A percentile compares a stretch with the other conserved stretches of the same genome.
phyloP scores from a whole-genome alignment of 805 yeast species.

The Barnettozyma sucrosica region DNA sequence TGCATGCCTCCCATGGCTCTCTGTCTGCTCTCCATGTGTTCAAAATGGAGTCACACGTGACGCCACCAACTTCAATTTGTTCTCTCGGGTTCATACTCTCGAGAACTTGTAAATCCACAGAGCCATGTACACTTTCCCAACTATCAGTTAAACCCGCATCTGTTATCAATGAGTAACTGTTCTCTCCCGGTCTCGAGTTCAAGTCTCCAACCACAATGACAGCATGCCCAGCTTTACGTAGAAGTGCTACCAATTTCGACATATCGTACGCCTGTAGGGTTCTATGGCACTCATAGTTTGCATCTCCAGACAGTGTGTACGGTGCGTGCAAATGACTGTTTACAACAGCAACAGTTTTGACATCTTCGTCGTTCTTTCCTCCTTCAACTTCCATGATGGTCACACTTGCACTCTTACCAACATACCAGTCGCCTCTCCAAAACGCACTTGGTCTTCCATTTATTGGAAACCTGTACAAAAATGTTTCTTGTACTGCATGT shows the following conservation, averaged over 20 bases:
- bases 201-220: constrained; percentile 90
- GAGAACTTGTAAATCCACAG: constrained; percentile 35
- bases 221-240: constrained; percentile 71
- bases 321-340: constrained; percentile 99
- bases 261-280: constrained; percentile 97
- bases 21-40: constrained; percentile 72
- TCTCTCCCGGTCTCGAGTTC: constrained; percentile 81
- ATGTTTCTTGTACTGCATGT: constrained; percentile 75
- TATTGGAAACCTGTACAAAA: constrained; percentile 78
- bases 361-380: constrained; percentile 24
- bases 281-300: constrained; percentile 83
- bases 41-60: constrained; percentile 82
- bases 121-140: constrained; percentile 68
- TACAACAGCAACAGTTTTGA: constrained; percentile 64
- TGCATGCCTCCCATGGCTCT: constrained; percentile 44
- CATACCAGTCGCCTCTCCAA: constrained; percentile 94
- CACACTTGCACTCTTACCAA: constrained; percentile 83
- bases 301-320: constrained; percentile 75
- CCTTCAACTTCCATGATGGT: constrained; percentile 46
- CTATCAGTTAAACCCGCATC: constrained; percentile 67
- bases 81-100: constrained; percentile 44
- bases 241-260: constrained; percentile 54
- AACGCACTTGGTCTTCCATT: constrained; percentile 95
- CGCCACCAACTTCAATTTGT: constrained; percentile 71
- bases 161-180: constrained; percentile 73